These are phyloP conservation scores for Austroboletus olivaceoglutinosus DNA, from an alignment of 1,284 basidiomycete species.

Conservation along the genomic window DNA sequence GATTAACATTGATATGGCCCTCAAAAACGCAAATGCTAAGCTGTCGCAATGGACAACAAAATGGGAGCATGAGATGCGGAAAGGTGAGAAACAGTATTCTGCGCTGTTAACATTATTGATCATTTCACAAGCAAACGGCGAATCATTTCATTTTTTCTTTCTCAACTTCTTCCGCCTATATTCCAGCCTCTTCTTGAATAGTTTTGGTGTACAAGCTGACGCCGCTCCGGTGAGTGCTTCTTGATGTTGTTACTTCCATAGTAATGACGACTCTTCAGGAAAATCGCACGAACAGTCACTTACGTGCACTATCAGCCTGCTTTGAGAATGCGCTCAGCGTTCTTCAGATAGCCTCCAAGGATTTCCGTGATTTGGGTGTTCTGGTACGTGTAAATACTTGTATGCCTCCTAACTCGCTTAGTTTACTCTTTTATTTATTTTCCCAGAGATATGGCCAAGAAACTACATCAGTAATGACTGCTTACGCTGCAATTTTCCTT, in stretches of 20 bases:
- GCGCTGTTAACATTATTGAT: conserved; percentile 10
- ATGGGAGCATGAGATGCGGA: conserved; percentile 69
- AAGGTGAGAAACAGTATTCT: conserved; percentile 43
- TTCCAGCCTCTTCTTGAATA: conserved; percentile 76
- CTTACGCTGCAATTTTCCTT: conserved; percentile 76
- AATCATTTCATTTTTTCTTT: conserved; percentile 70
- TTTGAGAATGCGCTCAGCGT: conserved; percentile 68
- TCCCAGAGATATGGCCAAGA: conserved; percentile 77
- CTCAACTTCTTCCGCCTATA: conserved; percentile 72
- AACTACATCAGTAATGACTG: conserved; percentile 77
- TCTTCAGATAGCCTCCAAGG: conserved; percentile 64
- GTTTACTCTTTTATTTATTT: neutral
- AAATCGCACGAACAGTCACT: conserved; percentile 53
- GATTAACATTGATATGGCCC: conserved; percentile 66
- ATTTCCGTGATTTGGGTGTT: conserved; percentile 71
- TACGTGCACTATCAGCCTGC: conserved; percentile 68
- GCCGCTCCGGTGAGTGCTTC: conserved; percentile 49
- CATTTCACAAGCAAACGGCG: conserved; percentile 50
- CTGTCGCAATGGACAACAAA: conserved; percentile 65
- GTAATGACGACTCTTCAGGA: conserved; percentile 28
- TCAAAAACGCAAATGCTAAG: conserved; percentile 67
- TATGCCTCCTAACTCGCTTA: no score
- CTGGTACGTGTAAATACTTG: conserved; percentile 50
- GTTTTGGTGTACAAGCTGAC: conserved; percentile 68
- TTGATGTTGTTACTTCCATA: neutral